A percentile compares a stretch with the other conserved stretches of the same genome.
These are phyloP conservation scores for Magnaporthiopsis poae DNA, from an alignment of 2,329 filamentous ascomycete species.

Conservation along the genomic window DNA sequence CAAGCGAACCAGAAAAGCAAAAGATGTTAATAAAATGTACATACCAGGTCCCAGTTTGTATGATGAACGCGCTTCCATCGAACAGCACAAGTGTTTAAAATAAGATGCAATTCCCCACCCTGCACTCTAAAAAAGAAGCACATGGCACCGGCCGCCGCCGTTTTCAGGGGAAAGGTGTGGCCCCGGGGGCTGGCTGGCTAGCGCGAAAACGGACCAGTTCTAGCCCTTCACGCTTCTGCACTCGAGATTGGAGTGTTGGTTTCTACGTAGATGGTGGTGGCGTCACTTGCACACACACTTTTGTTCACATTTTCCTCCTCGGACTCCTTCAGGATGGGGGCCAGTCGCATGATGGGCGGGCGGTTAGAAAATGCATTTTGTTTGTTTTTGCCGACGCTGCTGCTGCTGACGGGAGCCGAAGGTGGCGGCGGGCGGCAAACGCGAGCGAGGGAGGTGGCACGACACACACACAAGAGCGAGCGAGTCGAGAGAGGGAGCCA, in stretches of 20 bases:
- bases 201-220: neutral
- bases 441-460: too few relatives aligned
- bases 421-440: too few relatives aligned
- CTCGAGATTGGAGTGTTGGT: neutral
- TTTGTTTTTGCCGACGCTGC: too few relatives aligned
- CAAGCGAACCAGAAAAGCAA: neutral
- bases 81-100: neutral
- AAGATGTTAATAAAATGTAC: neutral
- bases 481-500: too few relatives aligned
- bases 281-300: neutral
- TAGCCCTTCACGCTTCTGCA: neutral
- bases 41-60: too few relatives aligned
- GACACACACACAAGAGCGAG: too few relatives aligned
- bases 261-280: neutral
- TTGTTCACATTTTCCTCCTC: neutral
- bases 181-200: neutral
- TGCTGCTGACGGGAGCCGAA: too few relatives aligned
- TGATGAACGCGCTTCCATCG: neutral
- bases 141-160: neutral
- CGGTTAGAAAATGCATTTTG: neutral
- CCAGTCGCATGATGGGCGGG: neutral
- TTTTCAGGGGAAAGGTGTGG: neutral
- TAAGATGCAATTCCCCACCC: constrained; percentile 1
- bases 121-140: constrained; percentile 1
- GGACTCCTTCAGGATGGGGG: too few relatives aligned